Evolutionary conservation across 345 rosid genomes (phyloP), one percentile per base, ranked within the genome.

Genomic region (Populus tremula): DNA sequence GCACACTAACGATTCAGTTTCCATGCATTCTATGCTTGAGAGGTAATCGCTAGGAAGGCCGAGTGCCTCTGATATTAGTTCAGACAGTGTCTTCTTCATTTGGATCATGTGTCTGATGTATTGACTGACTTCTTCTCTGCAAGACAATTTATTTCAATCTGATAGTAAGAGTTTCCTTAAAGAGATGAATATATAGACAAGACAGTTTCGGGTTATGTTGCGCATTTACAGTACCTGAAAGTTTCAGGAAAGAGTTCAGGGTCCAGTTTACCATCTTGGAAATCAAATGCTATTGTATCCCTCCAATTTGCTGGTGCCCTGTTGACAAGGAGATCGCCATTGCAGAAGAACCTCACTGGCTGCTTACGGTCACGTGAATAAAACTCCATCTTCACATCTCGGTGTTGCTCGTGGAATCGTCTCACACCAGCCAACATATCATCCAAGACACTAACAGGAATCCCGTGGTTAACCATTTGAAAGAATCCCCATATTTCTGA

Each of bases 401-500:
- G 76, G 6, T 81, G 82, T 35, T 89, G 92, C 76, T 85, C 89
- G 47, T 86, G 90, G 80, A 87, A 87, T 20, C 73, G 23, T 39
- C 76, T 81, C 1, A 79, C 80, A 0, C 80, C 76, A 29, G 78
- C 84, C 33, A 84, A 23, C 87, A 89, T 86, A 16, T 78, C 83
- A 21, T 84, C 87, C 84, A 86, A 81, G 18, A 87, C 84, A 39
- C 67, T 17, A 1, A 56, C 74, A 1, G 89, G 84, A 76, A 87
- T 74, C 63, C 82, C 89, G 73, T 89, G 88, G 65, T 87, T 84
- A 43, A 87, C 79, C 68, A 89, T 72, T 63, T 89, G 90, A 77
- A 89, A 87, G 61, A 89, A 79, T 16, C 87, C 91, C 88, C 91
- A 84, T 17, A 69, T 85, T 75, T 82, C 84, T 18, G 88, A 77